Evolutionary conservation across 805 yeast genomes (phyloP), one percentile per base, ranked within the genome.

Genomic region (Kuraishia ogatae): DNA sequence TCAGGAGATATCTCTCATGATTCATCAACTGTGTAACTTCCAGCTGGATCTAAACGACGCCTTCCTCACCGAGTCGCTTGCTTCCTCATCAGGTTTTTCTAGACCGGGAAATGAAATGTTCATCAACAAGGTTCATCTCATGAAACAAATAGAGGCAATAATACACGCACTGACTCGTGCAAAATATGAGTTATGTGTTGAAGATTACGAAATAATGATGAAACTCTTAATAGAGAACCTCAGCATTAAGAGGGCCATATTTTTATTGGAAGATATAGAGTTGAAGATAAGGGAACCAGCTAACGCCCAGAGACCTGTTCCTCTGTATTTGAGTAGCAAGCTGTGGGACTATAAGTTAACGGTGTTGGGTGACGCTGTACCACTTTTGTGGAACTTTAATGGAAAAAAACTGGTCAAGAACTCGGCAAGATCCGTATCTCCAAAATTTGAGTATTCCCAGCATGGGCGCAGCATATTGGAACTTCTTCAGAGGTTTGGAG

Each of bases 311-410:
- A 35, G 48, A 7, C 8, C 47, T 3, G n/a, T 13, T 8, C 53
- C 53, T 19, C 53, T 50, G 17, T 39, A 52, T 23, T 21, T 52
- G 26, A 52, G 50, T 35, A 46, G 39, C 29, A 19, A 19, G 21
- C 35, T 52, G 5, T 52, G 53, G 53, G 46, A 52, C 50, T 43
- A 28, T 29, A 52, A 52, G 26, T 19, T 52, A 19, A 28, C 7
- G 35, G 22, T 43, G 3, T 28, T 52, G n/a, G 53, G 35, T 3
- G 53, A 46, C 7, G 53, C 39, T 13, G 10, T 26, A n/a, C 53
- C 53, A 5, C 24, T 23, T 20, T 35, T 39, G 39, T 52, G 53
- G 53, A 20, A 17, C 15, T 19, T 39, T 6, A 20, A 43, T 13
- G 49, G 49, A 3, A 43, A 46, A 22, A 43, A 26, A 22, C 13